These are phyloP conservation scores for Vitis amurensis DNA, from an alignment of 164 flowering plant genomes.

Conservation along the genomic window DNA sequence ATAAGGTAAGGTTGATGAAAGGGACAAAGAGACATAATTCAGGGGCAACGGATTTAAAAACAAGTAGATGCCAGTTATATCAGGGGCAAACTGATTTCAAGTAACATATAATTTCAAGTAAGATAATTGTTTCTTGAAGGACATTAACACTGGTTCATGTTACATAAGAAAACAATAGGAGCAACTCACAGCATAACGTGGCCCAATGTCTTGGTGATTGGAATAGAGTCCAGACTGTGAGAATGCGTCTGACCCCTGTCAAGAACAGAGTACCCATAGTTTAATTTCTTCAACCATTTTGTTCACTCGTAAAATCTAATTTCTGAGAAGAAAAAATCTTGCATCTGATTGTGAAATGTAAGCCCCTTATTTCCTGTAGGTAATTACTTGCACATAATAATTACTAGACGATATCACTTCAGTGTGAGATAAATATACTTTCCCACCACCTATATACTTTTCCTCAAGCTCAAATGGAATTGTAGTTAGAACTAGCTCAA, in stretches of 20 bases:
- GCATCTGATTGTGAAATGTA: background rate
- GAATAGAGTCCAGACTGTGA: conserved; percentile 98
- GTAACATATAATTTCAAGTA: background rate
- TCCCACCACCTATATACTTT: too few relatives aligned
- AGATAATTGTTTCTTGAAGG: background rate
- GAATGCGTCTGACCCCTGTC: conserved; percentile 92
- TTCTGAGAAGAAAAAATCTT: background rate
- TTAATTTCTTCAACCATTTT: background rate
- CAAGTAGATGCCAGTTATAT: background rate
- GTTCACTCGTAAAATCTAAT: background rate
- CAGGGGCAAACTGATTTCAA: background rate
- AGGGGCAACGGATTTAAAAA: background rate
- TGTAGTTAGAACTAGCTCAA: conserved; percentile 8
- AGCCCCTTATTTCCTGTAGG: background rate
- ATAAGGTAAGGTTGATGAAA: background rate
- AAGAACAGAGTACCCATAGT: conserved; percentile 1
- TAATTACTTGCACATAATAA: background rate
- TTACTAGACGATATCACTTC: background rate
- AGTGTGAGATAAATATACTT: too few relatives aligned
- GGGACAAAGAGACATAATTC: too few relatives aligned
- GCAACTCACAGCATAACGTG: conserved; percentile 88
- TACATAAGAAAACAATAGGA: background rate
- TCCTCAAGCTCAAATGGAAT: background rate
- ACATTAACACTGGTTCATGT: background rate
- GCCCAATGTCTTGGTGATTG: conserved; percentile 98